Evolutionary conservation across 2,329 filamentous ascomycete species (phyloP).

Genomic region (Aspergillus jensenii): DNA sequence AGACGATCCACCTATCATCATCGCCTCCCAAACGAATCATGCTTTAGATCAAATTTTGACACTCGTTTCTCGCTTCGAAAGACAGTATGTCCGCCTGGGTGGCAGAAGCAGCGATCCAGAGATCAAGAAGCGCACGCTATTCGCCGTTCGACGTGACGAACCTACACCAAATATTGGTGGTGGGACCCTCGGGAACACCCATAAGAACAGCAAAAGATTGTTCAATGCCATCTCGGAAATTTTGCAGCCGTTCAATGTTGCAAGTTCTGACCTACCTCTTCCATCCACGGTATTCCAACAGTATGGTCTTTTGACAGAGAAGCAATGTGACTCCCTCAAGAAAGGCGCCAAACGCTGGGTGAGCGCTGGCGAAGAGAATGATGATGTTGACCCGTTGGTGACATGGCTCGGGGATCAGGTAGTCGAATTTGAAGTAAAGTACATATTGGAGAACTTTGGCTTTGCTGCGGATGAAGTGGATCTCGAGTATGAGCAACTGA

Average conservation of each 20-base stretch:
- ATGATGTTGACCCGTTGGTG: conserved; percentile 42
- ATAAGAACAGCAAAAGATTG: conserved; percentile 44
- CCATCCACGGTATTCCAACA: conserved; percentile 55
- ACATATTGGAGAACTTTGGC: conserved; percentile 50
- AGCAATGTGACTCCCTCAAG: conserved; percentile 64
- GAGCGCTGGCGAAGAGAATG: conserved; percentile 27
- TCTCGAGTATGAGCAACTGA: conserved; percentile 60
- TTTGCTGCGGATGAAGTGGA: conserved; percentile 61
- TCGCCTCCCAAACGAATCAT: conserved; percentile 88
- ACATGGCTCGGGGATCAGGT: conserved; percentile 60
- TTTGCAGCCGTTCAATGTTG: conserved; percentile 42
- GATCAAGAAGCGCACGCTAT: conserved; percentile 67
- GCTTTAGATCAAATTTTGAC: conserved; percentile 78
- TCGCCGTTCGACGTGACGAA: conserved; percentile 53
- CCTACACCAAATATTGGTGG: conserved; percentile 38
- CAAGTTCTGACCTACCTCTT: conserved; percentile 47
- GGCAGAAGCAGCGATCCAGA: conserved; percentile 65
- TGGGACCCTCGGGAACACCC: conserved; percentile 41
- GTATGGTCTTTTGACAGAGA: conserved; percentile 59
- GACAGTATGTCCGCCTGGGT: conserved; percentile 66
- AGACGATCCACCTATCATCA: conserved; percentile 67
- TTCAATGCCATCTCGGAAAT: conserved; percentile 42
- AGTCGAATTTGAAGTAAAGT: conserved; percentile 44
- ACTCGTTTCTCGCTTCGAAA: conserved; percentile 62
- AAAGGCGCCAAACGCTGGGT: conserved; percentile 48